Base-by-base conservation (phyloP, 1,284 basidiomycete species). In the Microbotryomycetes sp. region DNA sequence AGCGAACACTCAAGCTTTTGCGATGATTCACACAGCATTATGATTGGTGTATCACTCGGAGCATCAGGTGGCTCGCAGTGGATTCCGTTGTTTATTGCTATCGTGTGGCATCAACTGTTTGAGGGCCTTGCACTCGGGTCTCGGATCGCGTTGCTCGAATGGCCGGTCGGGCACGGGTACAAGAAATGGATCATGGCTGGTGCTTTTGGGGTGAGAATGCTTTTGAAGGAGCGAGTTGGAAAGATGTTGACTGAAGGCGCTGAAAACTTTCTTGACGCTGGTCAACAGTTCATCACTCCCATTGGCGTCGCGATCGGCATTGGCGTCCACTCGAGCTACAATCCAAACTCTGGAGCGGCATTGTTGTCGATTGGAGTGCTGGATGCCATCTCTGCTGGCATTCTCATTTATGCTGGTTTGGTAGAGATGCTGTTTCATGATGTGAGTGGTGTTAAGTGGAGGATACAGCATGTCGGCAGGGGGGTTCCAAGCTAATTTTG, bases 11-110 rank as follows among this genome's bases (percentile, higher is more conserved):
- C 23, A 0, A 28, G 5, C n/a, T 6, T 31, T 54, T 30, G 16
- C 49, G 55, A 50, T 6, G 11, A 11, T 5, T 9, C n/a, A 4
- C 5, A 30, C 52, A 65, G 62, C 3, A 70, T 72, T 59, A 70
- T 72, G 70, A 72, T 72, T 13, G 75, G 75, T 15, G 74, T 76
- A 11, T 74, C 75, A 4, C 69, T 78, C n/a, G 76, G 74, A 28
- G 71, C 67, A 1, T 62, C 59, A n/a, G 60, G 63, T n/a, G 70
- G 66, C 27, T 52, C 57, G 6, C 64, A 65, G 30, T 74, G 71
- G 60, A 63, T 71, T 3, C 69, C 74, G 0, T 66, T 74, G 6
- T 65, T 74, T 46, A 68, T 71, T 35, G 72, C 73, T 4, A 72
- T 75, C 59, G 64, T 66, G 35, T 75, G 73, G 56, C 74, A 76